A percentile compares a stretch with the other conserved stretches of the same genome.
Conservation (phyloP, 1,284 basidiomycete genomes). For the Trichosporon sp. region DNA sequence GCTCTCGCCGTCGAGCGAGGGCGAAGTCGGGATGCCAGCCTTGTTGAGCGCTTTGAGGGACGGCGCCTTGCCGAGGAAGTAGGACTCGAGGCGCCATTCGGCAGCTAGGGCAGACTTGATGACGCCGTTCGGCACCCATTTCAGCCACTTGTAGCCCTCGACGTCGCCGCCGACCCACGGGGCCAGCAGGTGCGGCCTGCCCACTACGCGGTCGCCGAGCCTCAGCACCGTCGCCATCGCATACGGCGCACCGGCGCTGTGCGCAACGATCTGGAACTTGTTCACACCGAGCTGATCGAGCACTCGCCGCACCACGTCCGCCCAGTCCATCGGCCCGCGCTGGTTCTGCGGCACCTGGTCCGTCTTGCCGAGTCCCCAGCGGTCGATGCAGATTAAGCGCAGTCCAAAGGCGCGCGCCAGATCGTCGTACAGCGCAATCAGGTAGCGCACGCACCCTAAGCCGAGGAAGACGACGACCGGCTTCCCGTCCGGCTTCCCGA, state of each 20-base stretch:
- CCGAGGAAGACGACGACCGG: slow-evolving; percentile 89
- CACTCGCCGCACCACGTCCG: slow-evolving; percentile 79
- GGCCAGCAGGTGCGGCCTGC: slow-evolving; percentile 81
- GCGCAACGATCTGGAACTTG: slow-evolving; percentile 84
- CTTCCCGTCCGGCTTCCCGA: slow-evolving; percentile 72
- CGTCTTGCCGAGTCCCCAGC: slow-evolving; percentile 89
- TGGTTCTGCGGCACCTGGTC: slow-evolving; percentile 62
- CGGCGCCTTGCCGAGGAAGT: slow-evolving; percentile 92
- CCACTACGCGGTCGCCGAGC: slow-evolving; percentile 66
- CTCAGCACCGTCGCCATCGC: slow-evolving; percentile 79
- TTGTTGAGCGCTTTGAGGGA: slow-evolving; percentile 45
- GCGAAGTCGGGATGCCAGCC: slow-evolving; percentile 6
- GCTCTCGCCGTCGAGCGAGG: slow-evolving; percentile 9
- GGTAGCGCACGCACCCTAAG: slow-evolving; percentile 85
- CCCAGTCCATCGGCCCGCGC: slow-evolving; percentile 82
- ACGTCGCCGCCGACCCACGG: slow-evolving; percentile 88
- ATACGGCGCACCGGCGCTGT: slow-evolving; percentile 95
- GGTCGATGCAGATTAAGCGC: slow-evolving; percentile 87
- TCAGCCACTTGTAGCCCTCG: slow-evolving; percentile 93
- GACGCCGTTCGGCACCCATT: slow-evolving; percentile 88
- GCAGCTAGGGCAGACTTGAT: slow-evolving; percentile 93
- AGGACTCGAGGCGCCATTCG: slow-evolving; percentile 92
- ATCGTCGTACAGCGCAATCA: slow-evolving; percentile 92
- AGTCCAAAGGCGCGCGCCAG: slow-evolving; percentile 82
- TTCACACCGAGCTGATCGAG: slow-evolving; percentile 71